Evolutionary conservation across 2,329 filamentous ascomycete species (phyloP).

Genomic region (Verticillium klebahnii): DNA sequence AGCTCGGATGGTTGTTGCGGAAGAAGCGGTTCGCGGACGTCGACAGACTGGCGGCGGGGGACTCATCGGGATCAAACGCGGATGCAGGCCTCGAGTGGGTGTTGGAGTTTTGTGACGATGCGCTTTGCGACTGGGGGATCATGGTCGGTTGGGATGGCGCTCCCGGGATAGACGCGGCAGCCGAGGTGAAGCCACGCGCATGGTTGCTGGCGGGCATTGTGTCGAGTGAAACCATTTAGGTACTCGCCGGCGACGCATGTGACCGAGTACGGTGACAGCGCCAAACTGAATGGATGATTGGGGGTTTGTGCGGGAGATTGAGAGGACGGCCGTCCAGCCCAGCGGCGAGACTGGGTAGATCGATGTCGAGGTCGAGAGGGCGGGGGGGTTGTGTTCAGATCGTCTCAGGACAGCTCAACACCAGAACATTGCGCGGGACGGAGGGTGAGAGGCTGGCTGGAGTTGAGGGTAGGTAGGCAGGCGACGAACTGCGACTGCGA

Average conservation of each 20-base stretch:
- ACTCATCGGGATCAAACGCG: background rate
- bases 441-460: background rate
- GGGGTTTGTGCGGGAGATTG: background rate
- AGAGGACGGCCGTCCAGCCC: background rate
- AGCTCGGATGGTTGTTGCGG: slow-evolving; percentile 20
- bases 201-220: background rate
- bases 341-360: background rate
- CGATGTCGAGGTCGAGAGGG: background rate
- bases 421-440: background rate
- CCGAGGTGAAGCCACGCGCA: background rate
- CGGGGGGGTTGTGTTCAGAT: no score
- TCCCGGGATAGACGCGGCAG: background rate
- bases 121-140: background rate
- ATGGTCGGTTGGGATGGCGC: background rate
- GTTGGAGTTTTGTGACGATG: background rate
- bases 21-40: slow-evolving; percentile 26
- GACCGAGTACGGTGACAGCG: background rate
- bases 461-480: background rate
- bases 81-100: background rate
- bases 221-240: background rate
- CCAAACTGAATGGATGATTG: background rate
- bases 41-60: background rate
- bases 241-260: background rate
- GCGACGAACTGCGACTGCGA: background rate
- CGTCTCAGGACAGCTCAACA: background rate